Evolutionary conservation across 2,329 filamentous ascomycete genomes (phyloP).

Genomic region (Sporothrix phasma): DNA sequence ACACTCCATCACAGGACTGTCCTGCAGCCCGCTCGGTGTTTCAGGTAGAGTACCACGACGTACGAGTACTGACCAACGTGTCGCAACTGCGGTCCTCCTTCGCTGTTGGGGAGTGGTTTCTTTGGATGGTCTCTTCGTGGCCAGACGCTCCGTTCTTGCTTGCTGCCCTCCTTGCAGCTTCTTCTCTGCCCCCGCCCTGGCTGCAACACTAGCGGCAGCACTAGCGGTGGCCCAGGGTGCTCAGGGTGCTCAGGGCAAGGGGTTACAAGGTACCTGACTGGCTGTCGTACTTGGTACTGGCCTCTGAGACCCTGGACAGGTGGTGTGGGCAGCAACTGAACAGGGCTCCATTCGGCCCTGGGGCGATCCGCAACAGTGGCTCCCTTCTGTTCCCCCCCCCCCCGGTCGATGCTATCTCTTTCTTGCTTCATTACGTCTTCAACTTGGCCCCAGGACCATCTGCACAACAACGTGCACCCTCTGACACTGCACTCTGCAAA

Average conservation of each 20-base stretch:
- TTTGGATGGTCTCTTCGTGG: not conserved
- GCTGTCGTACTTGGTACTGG: no score
- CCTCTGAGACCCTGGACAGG: no score
- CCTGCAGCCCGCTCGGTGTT: constrained; percentile 6
- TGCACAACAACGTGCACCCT: no score
- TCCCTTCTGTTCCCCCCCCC: not conserved
- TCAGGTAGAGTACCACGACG: constrained; percentile 13
- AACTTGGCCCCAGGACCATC: no score
- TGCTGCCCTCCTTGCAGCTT: not conserved
- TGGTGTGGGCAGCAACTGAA: no score
- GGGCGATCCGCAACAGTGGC: constrained; percentile 5
- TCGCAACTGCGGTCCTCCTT: not conserved
- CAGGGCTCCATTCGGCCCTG: not conserved
- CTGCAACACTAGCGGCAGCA: constrained; percentile 8
- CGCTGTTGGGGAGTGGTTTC: not conserved
- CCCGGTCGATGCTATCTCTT: not conserved
- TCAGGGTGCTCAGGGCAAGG: not conserved
- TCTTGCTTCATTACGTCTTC: not conserved
- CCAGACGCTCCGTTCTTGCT: not conserved
- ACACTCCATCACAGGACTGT: not conserved
- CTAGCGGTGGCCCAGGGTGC: not conserved
- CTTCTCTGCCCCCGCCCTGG: not conserved
- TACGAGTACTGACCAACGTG: constrained; percentile 5
- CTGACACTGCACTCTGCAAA: not conserved
- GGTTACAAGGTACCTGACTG: not conserved